phyloP scores from a whole-genome alignment of 176 grass and related monocot species.

The Otatea glauca region DNA sequence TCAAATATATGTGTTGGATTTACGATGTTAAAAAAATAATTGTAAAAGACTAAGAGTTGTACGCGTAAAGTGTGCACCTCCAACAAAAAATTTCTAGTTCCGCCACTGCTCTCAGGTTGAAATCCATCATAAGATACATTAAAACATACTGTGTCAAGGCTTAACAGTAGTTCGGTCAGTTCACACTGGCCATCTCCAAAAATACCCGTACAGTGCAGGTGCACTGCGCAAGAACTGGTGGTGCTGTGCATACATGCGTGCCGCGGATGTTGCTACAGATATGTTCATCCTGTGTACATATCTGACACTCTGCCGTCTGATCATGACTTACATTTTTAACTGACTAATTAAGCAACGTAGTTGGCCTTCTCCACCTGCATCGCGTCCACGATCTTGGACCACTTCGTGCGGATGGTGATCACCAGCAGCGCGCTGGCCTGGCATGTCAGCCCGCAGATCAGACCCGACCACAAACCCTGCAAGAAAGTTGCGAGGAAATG shows the following conservation, averaged over 20 bases:
- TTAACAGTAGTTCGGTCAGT: background rate
- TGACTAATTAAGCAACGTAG: constrained; percentile 22
- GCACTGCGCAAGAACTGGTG: too few species aligned
- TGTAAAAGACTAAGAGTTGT: too few species aligned
- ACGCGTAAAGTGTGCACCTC: too few species aligned
- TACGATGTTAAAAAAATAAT: too few species aligned
- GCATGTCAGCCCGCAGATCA: constrained; percentile 69
- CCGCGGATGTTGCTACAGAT: background rate
- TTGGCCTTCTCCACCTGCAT: constrained; percentile 47
- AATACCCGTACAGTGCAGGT: too few species aligned
- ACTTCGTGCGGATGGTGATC: constrained; percentile 72
- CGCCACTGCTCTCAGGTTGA: background rate
- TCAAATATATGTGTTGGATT: too few species aligned
- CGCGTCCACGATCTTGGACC: constrained; percentile 52
- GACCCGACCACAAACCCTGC: constrained; percentile 80
- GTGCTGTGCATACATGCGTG: background rate
- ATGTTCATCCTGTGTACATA: background rate
- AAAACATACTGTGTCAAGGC: background rate
- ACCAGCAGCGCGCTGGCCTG: constrained; percentile 59
- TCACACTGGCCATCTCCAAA: background rate
- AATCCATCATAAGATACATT: background rate
- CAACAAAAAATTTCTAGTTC: too few species aligned
- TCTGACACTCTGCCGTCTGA: background rate
- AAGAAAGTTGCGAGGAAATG: background rate
- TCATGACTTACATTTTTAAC: background rate